Percentiles rank a stretch among this genome's conserved stretches.
phyloP scores from a whole-genome alignment of 257 asterid genomes.

The Solanum paucissectum region DNA sequence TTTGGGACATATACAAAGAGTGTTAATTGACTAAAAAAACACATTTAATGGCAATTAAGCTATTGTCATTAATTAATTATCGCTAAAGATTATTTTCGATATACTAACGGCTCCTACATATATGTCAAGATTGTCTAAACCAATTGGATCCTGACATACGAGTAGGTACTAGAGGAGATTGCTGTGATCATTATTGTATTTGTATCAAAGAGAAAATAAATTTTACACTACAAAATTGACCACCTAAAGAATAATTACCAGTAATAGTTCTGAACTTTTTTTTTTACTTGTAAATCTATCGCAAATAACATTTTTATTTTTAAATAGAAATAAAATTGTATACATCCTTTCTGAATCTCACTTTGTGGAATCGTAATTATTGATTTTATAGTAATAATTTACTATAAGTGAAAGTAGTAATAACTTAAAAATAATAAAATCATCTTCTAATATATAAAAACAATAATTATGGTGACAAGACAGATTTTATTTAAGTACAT shows the following conservation, averaged over 20 bases:
- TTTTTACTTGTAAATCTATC: no score
- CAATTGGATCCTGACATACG: neutral
- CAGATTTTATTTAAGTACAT: neutral
- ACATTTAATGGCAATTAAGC: no score
- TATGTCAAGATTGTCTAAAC: neutral
- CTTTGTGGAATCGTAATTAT: neutral
- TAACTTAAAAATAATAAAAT: neutral
- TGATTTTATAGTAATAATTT: no score
- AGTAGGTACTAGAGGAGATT: neutral
- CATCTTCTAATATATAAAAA: neutral
- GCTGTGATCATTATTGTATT: neutral
- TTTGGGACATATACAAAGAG: no score
- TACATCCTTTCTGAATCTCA: no score
- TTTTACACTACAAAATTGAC: no score
- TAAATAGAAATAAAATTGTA: no score
- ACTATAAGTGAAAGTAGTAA: neutral
- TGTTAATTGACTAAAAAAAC: no score
- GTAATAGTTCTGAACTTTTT: no score
- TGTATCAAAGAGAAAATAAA: neutral
- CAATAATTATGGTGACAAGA: neutral
- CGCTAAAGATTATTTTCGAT: no score
- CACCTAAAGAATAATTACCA: no score
- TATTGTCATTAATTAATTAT: fast-evolving
- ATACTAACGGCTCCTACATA: neutral
- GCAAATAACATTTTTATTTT: fast-evolving